A percentile compares a stretch with the other conserved stretches of the same genome.
Conservation (phyloP, 192 early-diverging fungal species). For the Entrophospora sp. region DNA sequence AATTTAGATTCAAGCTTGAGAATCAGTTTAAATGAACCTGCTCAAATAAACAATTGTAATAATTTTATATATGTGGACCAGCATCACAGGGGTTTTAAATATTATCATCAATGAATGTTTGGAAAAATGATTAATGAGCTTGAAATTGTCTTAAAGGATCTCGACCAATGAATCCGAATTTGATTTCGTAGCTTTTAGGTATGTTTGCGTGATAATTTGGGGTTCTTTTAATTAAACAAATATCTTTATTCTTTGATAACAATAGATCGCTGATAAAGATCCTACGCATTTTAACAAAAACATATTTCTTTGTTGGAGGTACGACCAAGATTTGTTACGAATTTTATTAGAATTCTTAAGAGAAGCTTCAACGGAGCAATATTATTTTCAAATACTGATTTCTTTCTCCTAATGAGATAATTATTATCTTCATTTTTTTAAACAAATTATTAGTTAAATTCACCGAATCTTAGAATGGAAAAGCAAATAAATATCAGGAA, state of each 20-base stretch:
- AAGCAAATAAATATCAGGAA: background rate
- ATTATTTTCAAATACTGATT: slow-evolving; percentile 84
- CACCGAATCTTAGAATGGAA: background rate
- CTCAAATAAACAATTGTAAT: slow-evolving; percentile 96
- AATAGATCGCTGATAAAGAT: slow-evolving; percentile 64
- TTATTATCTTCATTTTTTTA: background rate
- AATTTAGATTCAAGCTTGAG: slow-evolving; percentile 76
- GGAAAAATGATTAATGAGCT: slow-evolving; percentile 89
- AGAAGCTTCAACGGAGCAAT: slow-evolving; percentile 90
- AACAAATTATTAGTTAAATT: background rate
- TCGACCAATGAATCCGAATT: slow-evolving; percentile 77
- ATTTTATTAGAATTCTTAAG: slow-evolving; percentile 88
- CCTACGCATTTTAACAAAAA: slow-evolving; percentile 2
- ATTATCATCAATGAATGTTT: too few species aligned
- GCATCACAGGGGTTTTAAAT: slow-evolving; percentile 88
- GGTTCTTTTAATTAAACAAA: background rate
- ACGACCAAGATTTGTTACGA: slow-evolving; percentile 92
- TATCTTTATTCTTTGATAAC: background rate
- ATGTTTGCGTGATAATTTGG: background rate
- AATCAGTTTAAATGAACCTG: slow-evolving; percentile 91
- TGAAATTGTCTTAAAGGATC: slow-evolving; percentile 97
- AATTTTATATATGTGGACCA: slow-evolving; percentile 96
- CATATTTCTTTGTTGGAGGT: slow-evolving; percentile 87
- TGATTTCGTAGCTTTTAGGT: slow-evolving; percentile 98
- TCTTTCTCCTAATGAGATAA: slow-evolving; percentile 16